Base-by-base conservation (phyloP, 2,329 filamentous ascomycete genomes). In the Corynespora cassiicola region DNA sequence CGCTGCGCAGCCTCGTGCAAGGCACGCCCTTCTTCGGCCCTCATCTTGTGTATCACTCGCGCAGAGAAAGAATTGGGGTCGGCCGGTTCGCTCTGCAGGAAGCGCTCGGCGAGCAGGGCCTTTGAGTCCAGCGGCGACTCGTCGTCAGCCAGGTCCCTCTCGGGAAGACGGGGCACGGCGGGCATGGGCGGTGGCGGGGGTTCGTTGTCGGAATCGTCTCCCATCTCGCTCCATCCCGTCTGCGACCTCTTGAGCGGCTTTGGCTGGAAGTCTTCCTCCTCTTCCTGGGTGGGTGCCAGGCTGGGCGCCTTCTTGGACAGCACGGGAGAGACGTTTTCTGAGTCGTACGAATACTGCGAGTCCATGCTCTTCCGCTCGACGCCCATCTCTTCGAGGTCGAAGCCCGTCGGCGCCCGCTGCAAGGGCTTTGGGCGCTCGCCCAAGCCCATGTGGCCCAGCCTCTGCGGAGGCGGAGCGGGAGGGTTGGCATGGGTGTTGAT, bases 201-300 rank as follows among this genome's bases (percentile, higher is more conserved):
- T 22, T 57, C 50, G 15, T 43, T 40, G 31, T 56, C 50, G 3
- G 49, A 45, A 24, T 52, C 47, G 24, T 48, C 50, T 7, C 23
- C 48, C 15, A 55, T 37, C 19, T 55, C 54, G 25, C 55, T 58
- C 46, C 65, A 65, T 14, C 81, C 81, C 0, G 84, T 86, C 61
- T 82, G 80, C 2, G 77, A 78, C 25, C 82, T 75, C 42, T 75
- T 72, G 36, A 86, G 67, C 5, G 78, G 72, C 21, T 73, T 74
- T 2, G 82, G 81, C 42, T 66, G 61, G 56, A 84, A 84, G 30
- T 73, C 69, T 29, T 74, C 72, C 24, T 69, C 66, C 32, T 70
- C 66, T 39, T 57, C 69, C 41, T 48, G 45, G 2, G 52, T 65
- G 11, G 63, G 54, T n/a, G 61, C 52, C n/a, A 59, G 41, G 6